Evolutionary conservation across 331 rosid species (phyloP).

Genomic region (Arachis monticola): DNA sequence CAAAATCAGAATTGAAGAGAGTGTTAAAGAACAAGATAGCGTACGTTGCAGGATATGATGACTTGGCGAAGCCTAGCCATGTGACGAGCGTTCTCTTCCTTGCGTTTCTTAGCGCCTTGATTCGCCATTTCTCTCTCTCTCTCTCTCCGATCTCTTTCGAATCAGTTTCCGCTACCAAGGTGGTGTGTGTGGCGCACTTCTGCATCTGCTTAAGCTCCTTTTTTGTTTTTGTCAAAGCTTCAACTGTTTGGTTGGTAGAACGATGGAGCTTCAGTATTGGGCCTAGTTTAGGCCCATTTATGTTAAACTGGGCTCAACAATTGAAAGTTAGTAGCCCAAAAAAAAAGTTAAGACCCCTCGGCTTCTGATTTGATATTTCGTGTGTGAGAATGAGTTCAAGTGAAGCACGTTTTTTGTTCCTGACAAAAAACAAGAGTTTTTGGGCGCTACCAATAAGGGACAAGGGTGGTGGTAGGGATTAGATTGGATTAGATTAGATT

Average conservation of each 20-base stretch:
- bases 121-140: slow-evolving; percentile 79
- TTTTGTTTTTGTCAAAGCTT: neutral
- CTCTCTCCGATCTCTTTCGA: neutral
- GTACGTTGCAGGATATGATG: slow-evolving; percentile 83
- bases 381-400: neutral
- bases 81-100: slow-evolving; percentile 88
- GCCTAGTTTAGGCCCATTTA: neutral
- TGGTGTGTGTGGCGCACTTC: neutral
- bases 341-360: neutral
- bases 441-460: neutral
- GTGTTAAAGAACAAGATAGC: neutral
- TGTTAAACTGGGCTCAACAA: neutral
- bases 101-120: slow-evolving; percentile 97
- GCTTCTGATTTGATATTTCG: neutral
- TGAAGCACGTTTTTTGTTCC: neutral
- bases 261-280: neutral
- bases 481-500: neutral
- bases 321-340: neutral
- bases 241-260: neutral
- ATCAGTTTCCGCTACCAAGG: slow-evolving; percentile 11
- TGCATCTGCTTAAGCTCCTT: neutral
- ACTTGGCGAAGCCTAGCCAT: slow-evolving; percentile 72
- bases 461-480: neutral
- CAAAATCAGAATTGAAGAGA: slow-evolving; percentile 1
- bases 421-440: neutral